Evolutionary conservation across 164 flowering plant species (phyloP), one percentile per base, ranked within the genome.

Genomic region (Vitis vinifera): DNA sequence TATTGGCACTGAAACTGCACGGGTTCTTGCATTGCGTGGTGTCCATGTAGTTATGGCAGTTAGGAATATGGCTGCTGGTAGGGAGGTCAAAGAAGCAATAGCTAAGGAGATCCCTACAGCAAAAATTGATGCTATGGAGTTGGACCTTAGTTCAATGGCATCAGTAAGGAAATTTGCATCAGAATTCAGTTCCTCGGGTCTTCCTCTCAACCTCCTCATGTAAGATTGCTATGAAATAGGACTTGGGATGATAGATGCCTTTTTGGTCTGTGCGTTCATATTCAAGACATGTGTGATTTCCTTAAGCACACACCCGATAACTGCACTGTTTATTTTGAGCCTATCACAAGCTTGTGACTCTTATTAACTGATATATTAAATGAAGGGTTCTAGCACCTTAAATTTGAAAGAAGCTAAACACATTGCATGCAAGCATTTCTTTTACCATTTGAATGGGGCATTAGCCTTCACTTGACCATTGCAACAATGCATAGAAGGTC

Each of bases 111-210:
- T 47, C 61, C 87, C 87, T 0, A 23, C 65, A 67, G 86, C 87
- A 12, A 80, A 77, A 70, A 61, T 86, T 48, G 82, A 84, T 60
- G 69, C 71, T 29, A 75, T 80, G 81, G 81, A 82, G 57, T 72
- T 86, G 65, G 87, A 86, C 76, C 83, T 86, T n/a, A 80, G 81
- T 58, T 86, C 89, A 23, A 17, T 77, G 78, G 79, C 73, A 49
- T 86, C 89, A 14, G 84, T 82, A 5, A 71, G 70, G 71, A 84
- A 79, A 74, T 86, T 86, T 65, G 86, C 86, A 1, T 69, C 80
- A 8, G 84, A 80, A 3, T 84, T 57, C 69, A 78, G 73, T 19
- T 70, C 85, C 27, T 75, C 59, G 4, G 81, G 73, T 52, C 87
- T 62, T 70, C 83, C 87, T 0, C 67, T 86, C 59, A 86, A 84